Evolutionary conservation across 371 early-diverging fungal genomes (phyloP), one percentile per base, ranked within the genome.

Genomic region (Mucor indicus): DNA sequence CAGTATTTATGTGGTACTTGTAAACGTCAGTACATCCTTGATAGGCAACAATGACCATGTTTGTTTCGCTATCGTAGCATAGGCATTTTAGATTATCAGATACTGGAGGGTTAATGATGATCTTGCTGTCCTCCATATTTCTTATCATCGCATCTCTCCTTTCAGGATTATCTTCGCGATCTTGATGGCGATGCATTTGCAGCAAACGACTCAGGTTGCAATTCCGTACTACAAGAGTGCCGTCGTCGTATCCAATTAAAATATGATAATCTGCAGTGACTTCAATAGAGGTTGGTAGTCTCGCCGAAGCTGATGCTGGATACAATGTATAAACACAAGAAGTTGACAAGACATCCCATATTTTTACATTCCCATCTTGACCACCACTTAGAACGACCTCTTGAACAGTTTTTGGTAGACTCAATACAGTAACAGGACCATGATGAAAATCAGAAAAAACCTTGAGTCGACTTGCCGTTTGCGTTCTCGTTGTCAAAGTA

Each of bases 401-500:
- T 2, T 56, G 60, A 2, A 42, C 19, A 38, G 53, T 40, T 0
- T 50, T 24, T 12, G 72, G 67, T 15, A 71, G 35, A 3, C 56
- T 57, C 13, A 78, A 31, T 0, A 61, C 39, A 0, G 57, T 45
- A 3, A 78, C 69, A 20, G 69, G 47, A 0, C 69, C 72, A 27
- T 64, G 69, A 54, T 75, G 74, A 25, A 73, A 71, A 8, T 62
- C 61, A 2, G 64, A 48, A 50, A 77, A 74, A 1, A 55, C 56
- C 23, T 62, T 67, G 13, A 67, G 55, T 19, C 67, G 55, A 37
- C 62, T 48, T 9, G 55, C 52, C 24, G 48, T 57, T 23, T 66
- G 56, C 8, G 49, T 60, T 31, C 61, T 8, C 3, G 38, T 46
- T 9, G 71, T 62, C 30, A 78, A 46, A 7, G 73, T 72, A 15